phyloP scores from a whole-genome alignment of 345 rosid genomes.

The Melaleuca quinquenervia region DNA sequence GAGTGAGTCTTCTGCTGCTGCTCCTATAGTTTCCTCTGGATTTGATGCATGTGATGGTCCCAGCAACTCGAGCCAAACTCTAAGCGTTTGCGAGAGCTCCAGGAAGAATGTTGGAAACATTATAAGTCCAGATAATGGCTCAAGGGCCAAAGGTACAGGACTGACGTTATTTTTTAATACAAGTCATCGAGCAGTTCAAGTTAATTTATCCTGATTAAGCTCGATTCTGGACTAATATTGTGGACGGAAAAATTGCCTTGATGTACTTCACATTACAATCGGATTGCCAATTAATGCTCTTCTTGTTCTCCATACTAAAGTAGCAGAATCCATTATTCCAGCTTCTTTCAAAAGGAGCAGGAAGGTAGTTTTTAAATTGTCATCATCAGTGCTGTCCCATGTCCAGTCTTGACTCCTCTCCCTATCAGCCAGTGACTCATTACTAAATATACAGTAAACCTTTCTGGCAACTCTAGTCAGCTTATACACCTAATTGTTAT shows the following conservation, averaged over 20 bases:
- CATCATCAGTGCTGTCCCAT: not conserved
- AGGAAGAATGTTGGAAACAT: conserved; percentile 30
- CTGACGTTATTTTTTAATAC: not conserved
- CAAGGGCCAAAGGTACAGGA: conserved; percentile 31
- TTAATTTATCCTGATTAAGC: not conserved
- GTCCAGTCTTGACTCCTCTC: not conserved
- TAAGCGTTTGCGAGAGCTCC: conserved; percentile 40
- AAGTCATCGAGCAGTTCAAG: not conserved
- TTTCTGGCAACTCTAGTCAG: not conserved
- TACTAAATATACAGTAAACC: not conserved
- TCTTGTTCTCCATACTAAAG: not conserved
- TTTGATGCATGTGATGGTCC: conserved; percentile 54
- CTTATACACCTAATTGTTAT: not conserved
- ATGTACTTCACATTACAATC: not conserved
- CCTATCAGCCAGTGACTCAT: not conserved
- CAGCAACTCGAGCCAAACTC: conserved; percentile 43
- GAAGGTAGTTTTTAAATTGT: not conserved
- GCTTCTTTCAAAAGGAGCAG: not conserved
- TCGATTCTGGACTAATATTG: not conserved
- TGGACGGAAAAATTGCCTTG: not conserved
- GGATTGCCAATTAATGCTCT: not conserved
- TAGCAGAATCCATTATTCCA: not conserved
- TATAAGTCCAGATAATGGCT: conserved; percentile 26
- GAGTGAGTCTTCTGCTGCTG: conserved; percentile 67
- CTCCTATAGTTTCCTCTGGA: conserved; percentile 50